Evolutionary conservation across 1,284 basidiomycete genomes (phyloP).

Genomic region (Ganoderma sinense): DNA sequence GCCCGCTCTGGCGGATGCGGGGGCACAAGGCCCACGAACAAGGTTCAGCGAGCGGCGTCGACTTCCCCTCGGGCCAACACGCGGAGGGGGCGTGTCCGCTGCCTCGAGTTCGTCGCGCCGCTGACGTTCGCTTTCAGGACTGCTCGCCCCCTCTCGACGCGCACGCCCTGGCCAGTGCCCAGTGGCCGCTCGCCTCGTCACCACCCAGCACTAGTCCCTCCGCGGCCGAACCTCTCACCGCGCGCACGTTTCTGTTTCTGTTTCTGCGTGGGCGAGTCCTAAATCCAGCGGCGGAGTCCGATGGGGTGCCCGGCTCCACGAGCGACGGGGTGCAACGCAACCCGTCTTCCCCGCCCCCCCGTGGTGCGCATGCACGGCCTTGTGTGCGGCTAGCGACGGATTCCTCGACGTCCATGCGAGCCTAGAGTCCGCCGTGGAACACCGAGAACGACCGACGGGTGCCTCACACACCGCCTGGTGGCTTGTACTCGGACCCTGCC

Average conservation of each 20-base stretch:
- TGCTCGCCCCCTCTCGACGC: not conserved
- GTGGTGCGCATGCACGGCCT: not conserved
- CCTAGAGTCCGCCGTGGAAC: not conserved
- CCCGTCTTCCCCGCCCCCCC: not conserved
- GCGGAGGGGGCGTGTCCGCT: slow-evolving; percentile 6
- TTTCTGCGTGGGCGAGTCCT: not conserved
- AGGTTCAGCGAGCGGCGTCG: slow-evolving; percentile 1
- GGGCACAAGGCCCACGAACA: not conserved
- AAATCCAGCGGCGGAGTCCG: not conserved
- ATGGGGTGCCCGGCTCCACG: not conserved
- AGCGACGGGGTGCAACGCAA: not conserved
- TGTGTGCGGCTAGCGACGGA: not conserved
- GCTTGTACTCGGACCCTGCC: not conserved
- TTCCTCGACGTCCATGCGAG: not conserved
- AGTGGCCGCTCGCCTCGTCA: not conserved
- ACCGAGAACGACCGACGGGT: not conserved
- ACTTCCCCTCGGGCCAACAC: not conserved
- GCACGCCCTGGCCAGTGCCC: not conserved
- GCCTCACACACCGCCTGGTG: not conserved
- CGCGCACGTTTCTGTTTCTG: slow-evolving; percentile 5
- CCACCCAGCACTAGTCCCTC: not conserved
- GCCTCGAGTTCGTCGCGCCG: slow-evolving; percentile 6
- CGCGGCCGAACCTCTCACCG: not conserved
- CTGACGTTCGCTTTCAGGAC: slow-evolving; percentile 6
- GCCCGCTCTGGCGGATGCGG: slow-evolving; percentile 3